Percentiles rank a stretch among this genome's conserved stretches.
Conservation (phyloP, 305 asterid species). For the Ilex paraguariensis region DNA sequence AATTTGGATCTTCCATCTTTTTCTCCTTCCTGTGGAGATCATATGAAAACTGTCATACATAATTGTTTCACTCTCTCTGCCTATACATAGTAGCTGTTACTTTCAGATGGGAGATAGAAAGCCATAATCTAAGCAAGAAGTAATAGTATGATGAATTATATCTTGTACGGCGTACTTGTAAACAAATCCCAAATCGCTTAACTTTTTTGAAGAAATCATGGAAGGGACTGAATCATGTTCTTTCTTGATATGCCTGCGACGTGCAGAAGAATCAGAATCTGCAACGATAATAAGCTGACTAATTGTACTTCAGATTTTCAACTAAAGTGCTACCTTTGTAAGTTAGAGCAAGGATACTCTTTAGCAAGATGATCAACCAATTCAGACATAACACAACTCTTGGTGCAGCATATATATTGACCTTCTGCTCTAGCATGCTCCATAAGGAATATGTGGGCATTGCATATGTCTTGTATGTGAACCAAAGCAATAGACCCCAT, state of each 20-base stretch:
- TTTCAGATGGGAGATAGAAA: conserved; percentile 25
- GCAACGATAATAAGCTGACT: neutral
- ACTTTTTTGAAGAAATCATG: conserved; percentile 65
- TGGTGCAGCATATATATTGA: conserved; percentile 53
- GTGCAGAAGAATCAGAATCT: neutral
- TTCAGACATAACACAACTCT: conserved; percentile 41
- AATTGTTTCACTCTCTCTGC: neutral
- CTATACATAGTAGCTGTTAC: neutral
- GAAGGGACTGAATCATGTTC: conserved; percentile 36
- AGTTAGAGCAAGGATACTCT: conserved; percentile 32
- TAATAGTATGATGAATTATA: conserved; percentile 40
- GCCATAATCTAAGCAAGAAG: conserved; percentile 37
- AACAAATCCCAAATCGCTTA: conserved; percentile 57
- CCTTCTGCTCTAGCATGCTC: conserved; percentile 60
- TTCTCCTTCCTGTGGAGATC: too few relatives aligned
- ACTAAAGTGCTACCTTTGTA: conserved; percentile 37
- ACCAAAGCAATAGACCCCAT: conserved; percentile 84
- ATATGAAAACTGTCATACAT: neutral
- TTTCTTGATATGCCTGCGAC: conserved; percentile 26
- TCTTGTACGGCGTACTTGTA: conserved; percentile 48
- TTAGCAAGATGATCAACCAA: conserved; percentile 33
- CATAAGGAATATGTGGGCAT: conserved; percentile 75
- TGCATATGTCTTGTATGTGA: conserved; percentile 72
- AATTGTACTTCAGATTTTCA: conserved; percentile 1
- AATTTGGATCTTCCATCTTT: too few relatives aligned